Evolutionary conservation across 2,329 filamentous ascomycete species (phyloP).

Genomic region (Arthroderma sp.): DNA sequence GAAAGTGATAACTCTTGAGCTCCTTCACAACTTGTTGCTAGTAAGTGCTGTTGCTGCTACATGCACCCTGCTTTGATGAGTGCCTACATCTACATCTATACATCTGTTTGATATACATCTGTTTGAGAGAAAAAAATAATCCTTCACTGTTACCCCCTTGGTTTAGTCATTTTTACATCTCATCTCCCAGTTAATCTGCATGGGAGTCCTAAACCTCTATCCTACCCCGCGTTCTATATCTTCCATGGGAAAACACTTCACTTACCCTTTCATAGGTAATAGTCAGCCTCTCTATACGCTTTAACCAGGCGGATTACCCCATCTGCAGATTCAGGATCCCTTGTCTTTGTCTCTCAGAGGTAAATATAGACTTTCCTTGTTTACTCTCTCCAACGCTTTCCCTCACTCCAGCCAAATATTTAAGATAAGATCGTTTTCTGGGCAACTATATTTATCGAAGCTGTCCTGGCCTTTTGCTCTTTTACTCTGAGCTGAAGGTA

Average conservation of each 20-base stretch:
- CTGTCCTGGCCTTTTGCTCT: neutral
- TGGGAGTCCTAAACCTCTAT: no score
- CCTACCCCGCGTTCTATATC: no score
- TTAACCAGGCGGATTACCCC: neutral
- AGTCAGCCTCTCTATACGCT: neutral
- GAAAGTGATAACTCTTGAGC: neutral
- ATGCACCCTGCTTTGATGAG: no score
- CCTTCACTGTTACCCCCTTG: no score
- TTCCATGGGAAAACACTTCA: neutral
- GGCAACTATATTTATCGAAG: neutral
- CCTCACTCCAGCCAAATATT: neutral
- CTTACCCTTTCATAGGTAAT: neutral
- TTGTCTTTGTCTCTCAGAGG: conserved; percentile 1
- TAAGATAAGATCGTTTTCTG: neutral
- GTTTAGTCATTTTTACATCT: no score
- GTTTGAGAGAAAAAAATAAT: no score
- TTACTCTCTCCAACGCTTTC: neutral
- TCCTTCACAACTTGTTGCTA: neutral
- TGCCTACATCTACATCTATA: no score
- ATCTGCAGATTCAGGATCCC: neutral
- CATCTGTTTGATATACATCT: no score
- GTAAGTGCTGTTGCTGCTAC: neutral
- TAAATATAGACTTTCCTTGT: conserved; percentile 4
- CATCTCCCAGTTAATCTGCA: no score
- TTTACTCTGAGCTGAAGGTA: no score